Evolutionary conservation across 2,329 filamentous ascomycete species (phyloP).

Genomic region (Colletotrichum trifolii): DNA sequence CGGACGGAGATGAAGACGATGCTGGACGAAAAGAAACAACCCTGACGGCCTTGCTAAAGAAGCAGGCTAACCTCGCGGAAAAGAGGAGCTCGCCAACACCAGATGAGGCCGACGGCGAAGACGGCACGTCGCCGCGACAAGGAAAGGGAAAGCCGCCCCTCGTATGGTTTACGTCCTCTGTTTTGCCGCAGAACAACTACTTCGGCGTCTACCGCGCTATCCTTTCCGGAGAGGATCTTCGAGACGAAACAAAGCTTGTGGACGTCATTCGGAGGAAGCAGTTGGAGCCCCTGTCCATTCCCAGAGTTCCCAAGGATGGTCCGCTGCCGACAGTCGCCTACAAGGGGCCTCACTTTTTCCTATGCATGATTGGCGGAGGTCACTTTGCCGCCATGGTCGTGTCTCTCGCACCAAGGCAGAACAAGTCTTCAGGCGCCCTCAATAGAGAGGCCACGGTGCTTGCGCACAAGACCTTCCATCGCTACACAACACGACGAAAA

Average conservation of each 20-base stretch:
- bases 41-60: slow-evolving; percentile 81
- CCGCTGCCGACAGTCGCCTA: slow-evolving; percentile 63
- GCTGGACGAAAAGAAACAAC: slow-evolving; percentile 72
- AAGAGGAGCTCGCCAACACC: slow-evolving; percentile 51
- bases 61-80: slow-evolving; percentile 79
- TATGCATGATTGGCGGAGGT: slow-evolving; percentile 98
- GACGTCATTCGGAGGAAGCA: slow-evolving; percentile 82
- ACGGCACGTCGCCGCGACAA: slow-evolving; percentile 56
- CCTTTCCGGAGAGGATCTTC: slow-evolving; percentile 78
- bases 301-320: slow-evolving; percentile 68
- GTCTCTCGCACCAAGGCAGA: slow-evolving; percentile 82
- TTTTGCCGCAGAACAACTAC: slow-evolving; percentile 80
- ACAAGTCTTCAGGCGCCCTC: slow-evolving; percentile 77
- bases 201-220: slow-evolving; percentile 89
- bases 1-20: slow-evolving; percentile 72
- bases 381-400: slow-evolving; percentile 98
- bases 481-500: slow-evolving; percentile 95
- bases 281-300: slow-evolving; percentile 69
- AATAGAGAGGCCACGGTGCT: slow-evolving; percentile 89
- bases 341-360: slow-evolving; percentile 86
- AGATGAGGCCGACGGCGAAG: slow-evolving; percentile 61
- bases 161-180: slow-evolving; percentile 85
- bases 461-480: slow-evolving; percentile 97
- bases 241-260: slow-evolving; percentile 69
- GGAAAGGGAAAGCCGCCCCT: slow-evolving; percentile 68